Evolutionary conservation across 805 yeast species (phyloP).

Genomic region (Cyberlindnera subsufficiens): DNA sequence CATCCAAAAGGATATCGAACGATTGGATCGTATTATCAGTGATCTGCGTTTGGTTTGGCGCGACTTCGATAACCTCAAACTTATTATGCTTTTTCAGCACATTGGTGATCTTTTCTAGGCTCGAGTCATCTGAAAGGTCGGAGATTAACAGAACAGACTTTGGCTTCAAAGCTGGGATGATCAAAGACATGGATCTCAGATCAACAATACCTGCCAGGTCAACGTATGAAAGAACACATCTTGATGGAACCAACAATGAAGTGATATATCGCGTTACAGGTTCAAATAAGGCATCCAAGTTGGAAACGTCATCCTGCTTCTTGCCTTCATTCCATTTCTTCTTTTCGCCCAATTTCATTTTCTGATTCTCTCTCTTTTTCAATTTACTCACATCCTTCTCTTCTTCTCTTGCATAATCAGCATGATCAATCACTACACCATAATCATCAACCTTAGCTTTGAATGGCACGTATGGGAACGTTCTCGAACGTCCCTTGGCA

Average conservation of each 20-base stretch:
- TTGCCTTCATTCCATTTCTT: conserved; percentile 32
- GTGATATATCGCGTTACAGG: conserved; percentile 43
- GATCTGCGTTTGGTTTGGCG: conserved; percentile 35
- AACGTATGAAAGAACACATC: conserved; percentile 70
- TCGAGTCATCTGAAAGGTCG: conserved; percentile 29
- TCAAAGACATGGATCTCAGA: conserved; percentile 70
- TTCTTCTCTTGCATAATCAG: conserved; percentile 54
- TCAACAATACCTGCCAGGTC: conserved; percentile 86
- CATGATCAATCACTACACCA: conserved; percentile 68
- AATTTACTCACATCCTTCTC: conserved; percentile 31
- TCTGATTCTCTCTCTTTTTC: conserved; percentile 23
- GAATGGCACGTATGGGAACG: conserved; percentile 70
- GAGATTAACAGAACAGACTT: conserved; percentile 57
- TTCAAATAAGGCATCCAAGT: conserved; percentile 42
- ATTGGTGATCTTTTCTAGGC: conserved; percentile 7
- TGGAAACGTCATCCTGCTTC: conserved; percentile 46
- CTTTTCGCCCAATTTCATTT: conserved; percentile 27
- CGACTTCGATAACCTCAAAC: conserved; percentile 28
- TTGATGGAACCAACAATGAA: conserved; percentile 36
- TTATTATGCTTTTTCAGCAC: conserved; percentile 21
- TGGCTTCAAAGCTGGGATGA: conserved; percentile 76
- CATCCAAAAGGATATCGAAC: conserved; percentile 64
- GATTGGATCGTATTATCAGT: conserved; percentile 51
- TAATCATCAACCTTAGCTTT: conserved; percentile 75
- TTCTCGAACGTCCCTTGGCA: conserved; percentile 32